These are phyloP conservation scores for Brassica hybrid DNA, from an alignment of 441 rosid genomes.

Conservation along the genomic window DNA sequence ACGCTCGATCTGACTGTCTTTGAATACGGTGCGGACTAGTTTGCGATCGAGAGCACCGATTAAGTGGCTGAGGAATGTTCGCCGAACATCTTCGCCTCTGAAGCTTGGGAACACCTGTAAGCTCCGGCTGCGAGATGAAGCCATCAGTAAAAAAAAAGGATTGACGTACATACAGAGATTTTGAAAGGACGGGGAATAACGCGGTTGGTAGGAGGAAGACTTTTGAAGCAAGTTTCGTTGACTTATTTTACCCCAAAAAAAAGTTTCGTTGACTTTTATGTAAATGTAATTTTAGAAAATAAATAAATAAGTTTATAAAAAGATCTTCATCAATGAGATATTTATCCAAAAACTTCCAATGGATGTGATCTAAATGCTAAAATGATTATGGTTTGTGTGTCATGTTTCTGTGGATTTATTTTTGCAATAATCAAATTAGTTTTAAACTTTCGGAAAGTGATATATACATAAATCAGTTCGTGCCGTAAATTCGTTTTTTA, in stretches of 20 bases:
- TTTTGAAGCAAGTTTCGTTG: too few relatives aligned
- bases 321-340: neutral
- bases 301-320: too few relatives aligned
- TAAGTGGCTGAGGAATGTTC: conserved; percentile 10
- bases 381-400: neutral
- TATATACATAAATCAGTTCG: neutral
- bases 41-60: neutral
- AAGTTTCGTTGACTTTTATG: too few relatives aligned
- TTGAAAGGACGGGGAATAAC: too few relatives aligned
- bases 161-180: too few relatives aligned
- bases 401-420: neutral
- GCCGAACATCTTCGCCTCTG: conserved; percentile 14
- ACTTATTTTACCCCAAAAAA: too few relatives aligned
- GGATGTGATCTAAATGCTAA: neutral
- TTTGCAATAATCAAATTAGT: neutral
- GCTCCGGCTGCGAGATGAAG: conserved; percentile 2
- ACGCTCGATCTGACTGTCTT: conserved; percentile 16
- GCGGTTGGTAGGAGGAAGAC: too few relatives aligned
- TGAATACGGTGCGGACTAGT: neutral
- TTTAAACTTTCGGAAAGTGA: too few relatives aligned
- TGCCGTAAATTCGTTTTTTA: neutral
- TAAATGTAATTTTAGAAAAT: too few relatives aligned
- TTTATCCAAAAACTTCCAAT: neutral
- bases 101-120: conserved; percentile 19
- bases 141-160: neutral